phyloP scores from a whole-genome alignment of 208 protist genomes.

The Novymonas esmeraldas region DNA sequence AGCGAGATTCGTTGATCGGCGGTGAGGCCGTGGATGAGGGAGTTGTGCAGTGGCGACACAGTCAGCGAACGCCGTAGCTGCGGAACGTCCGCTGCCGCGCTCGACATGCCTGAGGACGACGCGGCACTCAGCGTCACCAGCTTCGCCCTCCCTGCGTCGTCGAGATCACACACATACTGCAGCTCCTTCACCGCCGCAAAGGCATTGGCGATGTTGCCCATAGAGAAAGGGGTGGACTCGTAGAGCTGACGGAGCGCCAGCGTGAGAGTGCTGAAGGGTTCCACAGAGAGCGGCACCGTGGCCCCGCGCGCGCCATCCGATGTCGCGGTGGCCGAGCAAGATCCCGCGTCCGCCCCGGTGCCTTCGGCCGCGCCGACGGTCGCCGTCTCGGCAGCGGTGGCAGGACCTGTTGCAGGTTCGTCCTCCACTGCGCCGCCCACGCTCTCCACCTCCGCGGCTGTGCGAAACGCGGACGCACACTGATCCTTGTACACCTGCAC shows the following conservation, averaged over 20 bases:
- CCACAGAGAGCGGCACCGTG: conserved; percentile 32
- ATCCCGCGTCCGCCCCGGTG: background rate
- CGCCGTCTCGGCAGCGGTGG: background rate
- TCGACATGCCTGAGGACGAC: conserved; percentile 1
- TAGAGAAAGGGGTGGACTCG: conserved; percentile 69
- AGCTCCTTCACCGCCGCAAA: conserved; percentile 82
- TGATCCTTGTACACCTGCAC: conserved; percentile 26
- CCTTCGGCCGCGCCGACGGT: background rate
- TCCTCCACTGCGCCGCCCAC: background rate
- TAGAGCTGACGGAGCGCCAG: conserved; percentile 52
- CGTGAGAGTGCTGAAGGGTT: conserved; percentile 44
- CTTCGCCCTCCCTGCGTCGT: conserved; percentile 10
- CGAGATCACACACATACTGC: conserved; percentile 56
- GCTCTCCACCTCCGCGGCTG: background rate
- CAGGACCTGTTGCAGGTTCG: background rate
- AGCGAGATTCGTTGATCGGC: conserved; percentile 46
- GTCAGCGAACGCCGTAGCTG: conserved; percentile 38
- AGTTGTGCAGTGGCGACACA: conserved; percentile 49
- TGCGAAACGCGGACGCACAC: conserved; percentile 6
- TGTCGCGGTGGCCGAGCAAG: conserved; percentile 1
- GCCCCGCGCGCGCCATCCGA: conserved; percentile 10
- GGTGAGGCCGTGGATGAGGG: conserved; percentile 53
- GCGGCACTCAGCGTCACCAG: conserved; percentile 14
- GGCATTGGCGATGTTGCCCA: conserved; percentile 62
- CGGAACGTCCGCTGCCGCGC: conserved; percentile 9